Evolutionary conservation across 192 early-diverging fungal species (phyloP), one percentile per base, ranked within the genome.

Genomic region (Coemansia sp.): DNA sequence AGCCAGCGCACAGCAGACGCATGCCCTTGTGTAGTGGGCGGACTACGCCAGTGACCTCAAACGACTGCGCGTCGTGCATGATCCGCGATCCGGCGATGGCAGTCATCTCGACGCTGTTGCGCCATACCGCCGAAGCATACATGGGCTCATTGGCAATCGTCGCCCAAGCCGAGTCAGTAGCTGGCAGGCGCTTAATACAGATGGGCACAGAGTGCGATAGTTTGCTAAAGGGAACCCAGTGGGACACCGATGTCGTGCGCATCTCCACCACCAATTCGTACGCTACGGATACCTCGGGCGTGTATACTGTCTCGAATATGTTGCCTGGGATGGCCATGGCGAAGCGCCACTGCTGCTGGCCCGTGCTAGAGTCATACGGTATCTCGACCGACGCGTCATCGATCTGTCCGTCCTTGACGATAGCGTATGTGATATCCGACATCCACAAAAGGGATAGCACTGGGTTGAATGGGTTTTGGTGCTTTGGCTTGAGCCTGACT

Each of bases 241-340:
- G 44, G 1, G 65, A 27, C 9, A 66, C 40, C 6, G 68, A 66
- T 0, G 72, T 27, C 5, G 57, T 65, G 61, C 76, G 81, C 55
- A 83, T 49, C 58, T 83, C 81, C 11, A 71, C 81, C 1, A 60
- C 65, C 36, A 83, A 53, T 62, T 83, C 76, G 71, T 83, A 83
- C 0, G 73, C 73, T 2, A 83, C 43, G 31, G 79, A 73, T 1
- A 77, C 81, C 1, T 74, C 63, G 10, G 81, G 77, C 12, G 77
- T 69, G 46, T 69, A 76, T 27, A 84, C 81, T 4, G 66, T 76
- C 63, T 84, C 81, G 57, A 46, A 66, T 36, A 76, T 64, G 33
- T 70, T 75, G 44, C 81, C 81, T 2, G 81, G 81, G 13, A 84
- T 55, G 34, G 68, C 67, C 61, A 84, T 76, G 47, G 60, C 67